Conservation (phyloP, 129 eudicot species). For the Tagetes erecta region DNA sequence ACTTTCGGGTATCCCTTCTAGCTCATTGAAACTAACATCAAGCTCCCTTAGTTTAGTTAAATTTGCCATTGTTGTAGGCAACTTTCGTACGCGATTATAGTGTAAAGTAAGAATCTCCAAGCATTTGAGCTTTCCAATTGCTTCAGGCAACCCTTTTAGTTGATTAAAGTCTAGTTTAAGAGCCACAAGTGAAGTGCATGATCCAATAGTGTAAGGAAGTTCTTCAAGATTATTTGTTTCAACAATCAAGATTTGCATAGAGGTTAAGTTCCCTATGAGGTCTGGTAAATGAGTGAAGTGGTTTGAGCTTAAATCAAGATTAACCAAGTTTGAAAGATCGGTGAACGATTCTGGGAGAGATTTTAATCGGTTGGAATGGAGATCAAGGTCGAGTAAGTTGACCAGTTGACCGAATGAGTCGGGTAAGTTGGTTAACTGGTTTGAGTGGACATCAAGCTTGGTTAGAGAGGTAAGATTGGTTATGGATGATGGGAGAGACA, state of each 20-base stretch:
- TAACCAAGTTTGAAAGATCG: constrained; percentile 39
- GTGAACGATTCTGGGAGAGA: constrained; percentile 75
- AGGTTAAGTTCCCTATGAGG: constrained; percentile 53
- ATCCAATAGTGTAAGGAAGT: constrained; percentile 77
- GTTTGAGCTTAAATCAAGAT: constrained; percentile 81
- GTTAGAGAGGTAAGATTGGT: constrained; percentile 52
- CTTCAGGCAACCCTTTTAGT: constrained; percentile 83
- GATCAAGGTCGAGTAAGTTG: constrained; percentile 61
- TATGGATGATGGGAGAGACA: constrained; percentile 60
- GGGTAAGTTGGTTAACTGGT: constrained; percentile 77
- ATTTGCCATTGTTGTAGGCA: constrained; percentile 79
- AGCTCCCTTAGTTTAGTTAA: constrained; percentile 57
- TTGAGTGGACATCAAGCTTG: constrained; percentile 64
- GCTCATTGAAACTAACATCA: constrained; percentile 80
- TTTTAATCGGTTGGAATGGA: constrained; percentile 64
- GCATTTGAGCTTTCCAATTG: constrained; percentile 63
- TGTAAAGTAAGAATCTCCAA: constrained; percentile 69
- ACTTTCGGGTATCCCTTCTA: constrained; percentile 75
- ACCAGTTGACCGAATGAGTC: constrained; percentile 58
- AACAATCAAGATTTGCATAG: constrained; percentile 55
- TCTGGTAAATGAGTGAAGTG: constrained; percentile 59
- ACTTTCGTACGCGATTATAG: constrained; percentile 55
- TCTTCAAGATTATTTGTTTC: constrained; percentile 84
- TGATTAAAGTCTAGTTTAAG: constrained; percentile 76
- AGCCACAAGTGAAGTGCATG: constrained; percentile 68